Evolutionary conservation across 805 yeast species (phyloP).

Genomic region (Wickerhamomyces bovis): DNA sequence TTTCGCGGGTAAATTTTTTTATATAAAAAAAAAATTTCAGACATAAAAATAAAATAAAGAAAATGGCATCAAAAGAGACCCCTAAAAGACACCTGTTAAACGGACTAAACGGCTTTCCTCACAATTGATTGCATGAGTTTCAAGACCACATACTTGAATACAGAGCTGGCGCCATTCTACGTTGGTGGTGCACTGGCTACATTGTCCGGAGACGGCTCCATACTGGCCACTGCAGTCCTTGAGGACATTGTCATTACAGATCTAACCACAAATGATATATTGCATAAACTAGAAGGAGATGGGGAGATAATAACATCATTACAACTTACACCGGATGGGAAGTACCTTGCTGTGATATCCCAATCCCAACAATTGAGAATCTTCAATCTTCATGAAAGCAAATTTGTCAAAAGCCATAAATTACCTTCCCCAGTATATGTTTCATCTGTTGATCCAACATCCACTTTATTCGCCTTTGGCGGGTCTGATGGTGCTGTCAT

Average conservation of each 20-base stretch:
- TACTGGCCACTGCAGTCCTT: conserved; percentile 73
- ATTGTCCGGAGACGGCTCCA: conserved; percentile 50
- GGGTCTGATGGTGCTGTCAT: conserved; percentile 90
- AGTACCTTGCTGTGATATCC: conserved; percentile 62
- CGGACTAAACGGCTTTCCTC: too few species aligned
- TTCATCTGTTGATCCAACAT: conserved; percentile 69
- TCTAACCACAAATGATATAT: conserved; percentile 46
- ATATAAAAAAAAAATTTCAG: neutral
- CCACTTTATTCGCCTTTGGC: conserved; percentile 87
- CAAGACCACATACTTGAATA: conserved; percentile 28
- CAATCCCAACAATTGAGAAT: conserved; percentile 79
- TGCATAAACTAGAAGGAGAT: conserved; percentile 70
- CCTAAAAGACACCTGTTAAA: too few species aligned
- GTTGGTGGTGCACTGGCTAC: conserved; percentile 79
- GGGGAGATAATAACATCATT: conserved; percentile 80
- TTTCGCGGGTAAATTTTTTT: neutral
- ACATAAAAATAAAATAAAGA: too few species aligned
- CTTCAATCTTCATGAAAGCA: conserved; percentile 33
- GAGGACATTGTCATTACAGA: conserved; percentile 74
- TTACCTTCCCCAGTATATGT: conserved; percentile 79
- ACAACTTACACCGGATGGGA: conserved; percentile 71
- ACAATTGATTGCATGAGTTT: conserved; percentile 13
- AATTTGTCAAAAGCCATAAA: conserved; percentile 46
- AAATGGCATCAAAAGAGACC: too few species aligned
- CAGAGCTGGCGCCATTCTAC: conserved; percentile 72